Percentiles rank a stretch among this genome's conserved stretches.
Evolutionary conservation across 2,329 filamentous ascomycete species (phyloP).

Genomic region (Ophiostoma sp.): DNA sequence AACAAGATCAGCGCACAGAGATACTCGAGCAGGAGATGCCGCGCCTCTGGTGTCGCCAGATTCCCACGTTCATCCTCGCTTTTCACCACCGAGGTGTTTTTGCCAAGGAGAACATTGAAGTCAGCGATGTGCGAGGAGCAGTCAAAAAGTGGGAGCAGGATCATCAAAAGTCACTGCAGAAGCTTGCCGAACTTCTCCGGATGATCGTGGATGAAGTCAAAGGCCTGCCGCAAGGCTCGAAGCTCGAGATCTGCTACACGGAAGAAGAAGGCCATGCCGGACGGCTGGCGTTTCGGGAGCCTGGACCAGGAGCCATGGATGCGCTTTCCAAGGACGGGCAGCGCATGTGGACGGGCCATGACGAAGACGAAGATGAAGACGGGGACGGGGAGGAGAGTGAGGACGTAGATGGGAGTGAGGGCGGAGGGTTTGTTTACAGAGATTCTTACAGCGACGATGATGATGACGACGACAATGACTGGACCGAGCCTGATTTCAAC

Average conservation of each 20-base stretch:
- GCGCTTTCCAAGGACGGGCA: background rate
- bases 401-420: no score
- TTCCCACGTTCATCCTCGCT: conserved; percentile 39
- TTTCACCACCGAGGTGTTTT: conserved; percentile 39
- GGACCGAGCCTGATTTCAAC: background rate
- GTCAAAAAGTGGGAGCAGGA: conserved; percentile 37
- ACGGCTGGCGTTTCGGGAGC: background rate
- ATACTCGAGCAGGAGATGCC: conserved; percentile 37
- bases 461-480: background rate
- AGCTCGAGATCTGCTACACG: conserved; percentile 1
- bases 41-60: conserved; percentile 41
- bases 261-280: background rate
- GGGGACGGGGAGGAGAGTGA: background rate
- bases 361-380: background rate
- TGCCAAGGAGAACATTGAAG: conserved; percentile 32
- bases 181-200: conserved; percentile 33
- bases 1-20: conserved; percentile 28
- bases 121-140: conserved; percentile 33
- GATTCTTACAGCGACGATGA: background rate
- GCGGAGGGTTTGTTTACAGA: background rate
- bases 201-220: conserved; percentile 23
- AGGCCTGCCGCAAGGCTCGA: background rate
- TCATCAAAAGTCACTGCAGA: conserved; percentile 32
- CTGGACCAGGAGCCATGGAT: conserved; percentile 1
- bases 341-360: background rate